These are phyloP conservation scores for Phytophthora boehmeriae DNA, from an alignment of 352 stramenopile species.

Conservation along the genomic window DNA sequence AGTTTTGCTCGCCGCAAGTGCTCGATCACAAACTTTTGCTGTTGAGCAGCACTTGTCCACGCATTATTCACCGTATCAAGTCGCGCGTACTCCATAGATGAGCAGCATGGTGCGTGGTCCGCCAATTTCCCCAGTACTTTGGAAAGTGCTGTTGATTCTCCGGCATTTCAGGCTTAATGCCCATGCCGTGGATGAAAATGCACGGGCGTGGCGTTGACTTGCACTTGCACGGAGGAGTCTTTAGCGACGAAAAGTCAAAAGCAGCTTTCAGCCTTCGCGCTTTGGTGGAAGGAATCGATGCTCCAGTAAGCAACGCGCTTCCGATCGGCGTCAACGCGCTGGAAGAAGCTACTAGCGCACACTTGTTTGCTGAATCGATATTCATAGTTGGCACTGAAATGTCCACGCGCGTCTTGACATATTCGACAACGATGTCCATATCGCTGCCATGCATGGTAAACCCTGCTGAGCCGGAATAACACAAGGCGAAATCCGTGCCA, in stretches of 20 bases:
- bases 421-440: constrained; percentile 25
- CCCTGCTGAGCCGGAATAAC: neutral
- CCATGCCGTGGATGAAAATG: constrained; percentile 41
- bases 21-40: constrained; percentile 37
- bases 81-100: constrained; percentile 29
- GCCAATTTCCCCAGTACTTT: constrained; percentile 37
- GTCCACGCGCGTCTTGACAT: constrained; percentile 7
- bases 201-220: constrained; percentile 30
- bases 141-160: constrained; percentile 18
- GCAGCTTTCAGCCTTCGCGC: constrained; percentile 7
- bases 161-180: constrained; percentile 15
- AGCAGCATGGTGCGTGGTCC: constrained; percentile 37
- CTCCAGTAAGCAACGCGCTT: neutral
- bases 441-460: constrained; percentile 20
- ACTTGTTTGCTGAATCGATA: neutral
- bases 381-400: constrained; percentile 2
- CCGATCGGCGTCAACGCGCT: neutral
- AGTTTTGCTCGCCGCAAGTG: constrained; percentile 21
- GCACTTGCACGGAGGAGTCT: constrained; percentile 20
- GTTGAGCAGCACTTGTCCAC: constrained; percentile 32
- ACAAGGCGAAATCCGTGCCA: constrained; percentile 15
- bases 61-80: constrained; percentile 36
- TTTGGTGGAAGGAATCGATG: neutral
- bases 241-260: constrained; percentile 17
- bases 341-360: neutral